These are phyloP conservation scores for Colletotrichum paranaense DNA, from an alignment of 2,329 filamentous ascomycete species.

Conservation along the genomic window DNA sequence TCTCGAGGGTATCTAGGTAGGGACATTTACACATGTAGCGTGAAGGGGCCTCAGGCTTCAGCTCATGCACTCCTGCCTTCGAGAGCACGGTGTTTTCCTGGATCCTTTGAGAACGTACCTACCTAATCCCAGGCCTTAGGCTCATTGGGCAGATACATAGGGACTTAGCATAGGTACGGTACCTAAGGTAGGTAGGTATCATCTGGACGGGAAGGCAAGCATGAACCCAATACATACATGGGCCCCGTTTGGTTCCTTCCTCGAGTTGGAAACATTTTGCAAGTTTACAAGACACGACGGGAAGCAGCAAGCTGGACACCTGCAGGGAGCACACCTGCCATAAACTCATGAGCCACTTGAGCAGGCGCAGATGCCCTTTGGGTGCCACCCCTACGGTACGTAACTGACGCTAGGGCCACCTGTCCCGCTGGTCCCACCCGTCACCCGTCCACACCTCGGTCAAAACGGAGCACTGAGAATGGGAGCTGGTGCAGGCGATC, in stretches of 20 bases:
- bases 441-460: background rate
- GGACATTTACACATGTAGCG: background rate
- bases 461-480: background rate
- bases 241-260: no score
- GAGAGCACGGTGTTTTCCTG: no score
- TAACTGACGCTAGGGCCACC: constrained; percentile 6
- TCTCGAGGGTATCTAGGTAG: background rate
- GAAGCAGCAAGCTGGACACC: background rate
- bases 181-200: no score
- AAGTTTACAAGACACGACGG: background rate
- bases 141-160: no score
- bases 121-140: no score
- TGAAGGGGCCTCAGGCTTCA: no score
- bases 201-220: no score
- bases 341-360: background rate
- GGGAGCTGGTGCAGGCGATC: constrained; percentile 4
- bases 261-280: background rate
- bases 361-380: constrained; percentile 5
- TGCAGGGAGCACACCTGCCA: background rate
- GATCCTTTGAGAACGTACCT: no score
- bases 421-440: background rate
- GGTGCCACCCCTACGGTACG: background rate
- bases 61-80: no score
- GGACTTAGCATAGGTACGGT: no score
- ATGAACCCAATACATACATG: no score